Evolutionary conservation across 495 filamentous ascomycete species (phyloP), one percentile per base, ranked within the genome.

Genomic region (Aspergillus avenaceus): DNA sequence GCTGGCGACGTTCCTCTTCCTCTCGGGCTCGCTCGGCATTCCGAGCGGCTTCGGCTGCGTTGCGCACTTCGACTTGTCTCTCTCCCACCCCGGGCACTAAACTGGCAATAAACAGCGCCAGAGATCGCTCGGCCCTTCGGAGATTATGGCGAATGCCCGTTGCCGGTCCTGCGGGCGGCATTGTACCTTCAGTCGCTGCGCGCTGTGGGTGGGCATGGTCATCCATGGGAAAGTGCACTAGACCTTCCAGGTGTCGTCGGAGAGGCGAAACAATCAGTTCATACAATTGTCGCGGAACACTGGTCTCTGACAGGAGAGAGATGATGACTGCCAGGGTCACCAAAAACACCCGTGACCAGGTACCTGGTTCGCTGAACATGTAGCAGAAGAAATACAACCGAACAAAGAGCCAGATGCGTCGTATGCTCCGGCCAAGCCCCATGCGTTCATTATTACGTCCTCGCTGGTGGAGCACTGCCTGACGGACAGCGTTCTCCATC

Each of bases 21-120:
- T 65, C 73, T 43, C 66, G 61, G 51, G 51, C 77, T 8, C 66
- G 71, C 46, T 76, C 76, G 28, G 73, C 77, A 58, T 80, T 70
- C 38, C 75, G 74, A 23, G 73, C 76, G 19, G 71, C 75, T 55
- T 83, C 83, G 7, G 81, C 80, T 4, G 76, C 81, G 58, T 86
- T 84, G 29, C 84, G 74, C 28, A 81, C 84, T 50, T 78, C 76
- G 38, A 95, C 88, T 59, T 93, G 86, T 37, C 88, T 70, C 65
- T 96, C 91, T 0, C 90, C 88, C 12, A 96, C 75, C 7, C 91
- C 91, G 0, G 91, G 91, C 24, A 89, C 82, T 45, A 96, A 71
- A 67, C 87, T 93, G 5, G 90, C 89, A 28, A 96, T 64, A 58
- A 96, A 92, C 25, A 96, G 71, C 12, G 90, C 80, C n/a, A 87